Base-by-base conservation (phyloP, 495 filamentous ascomycete species). In the Annulohypoxylon moriforme region DNA sequence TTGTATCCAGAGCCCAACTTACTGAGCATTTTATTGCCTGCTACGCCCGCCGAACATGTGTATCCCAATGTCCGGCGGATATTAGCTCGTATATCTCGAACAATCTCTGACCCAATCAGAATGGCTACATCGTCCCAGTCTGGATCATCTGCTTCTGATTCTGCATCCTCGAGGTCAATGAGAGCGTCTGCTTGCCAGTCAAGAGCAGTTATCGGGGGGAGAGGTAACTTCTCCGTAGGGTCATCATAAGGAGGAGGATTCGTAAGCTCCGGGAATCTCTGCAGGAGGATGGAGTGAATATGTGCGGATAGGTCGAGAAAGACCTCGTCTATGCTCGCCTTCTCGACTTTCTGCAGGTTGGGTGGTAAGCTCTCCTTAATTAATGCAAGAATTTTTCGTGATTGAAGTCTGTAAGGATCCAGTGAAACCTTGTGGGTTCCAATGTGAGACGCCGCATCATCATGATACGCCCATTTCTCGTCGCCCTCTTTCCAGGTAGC, bases 81-180 rank as follows among this genome's bases (percentile, higher is more conserved):
- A 27, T 85, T 83, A 9, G 80, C 81, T 24, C 96, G 86, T 25
- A 98, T 84, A 47, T 87, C 82, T n/a, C 92, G 87, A 36, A 97
- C 90, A 72, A 98, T 95, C 76, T 97, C 93, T 8, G 93, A 92
- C 0, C 92, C 94, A 64, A 97, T 86, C 22, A 92, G 81, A 76
- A 97, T 92, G 14, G 89, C 92, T 74, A 98, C 86, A 82, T 98
- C 95, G 81, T 99, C 96, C 96, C 96, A 99, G 79, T 97, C 94
- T 4, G 93, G 93, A 76, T 94, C 90, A 73, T 92, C 90, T 47
- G 91, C 86, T 74, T 95, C 93, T 4, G 85, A 88, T 71, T 95
- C 89, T 11, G 85, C 85, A 40, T 86, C 79, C 72, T 94, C 89
- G 60, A 95, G 78, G 75, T 94, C 93, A 20, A 97, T 85, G 42